Percentiles rank a stretch among this genome's conserved stretches.
Evolutionary conservation across 495 filamentous ascomycete species (phyloP).

Genomic region (Tuber aestivum): DNA sequence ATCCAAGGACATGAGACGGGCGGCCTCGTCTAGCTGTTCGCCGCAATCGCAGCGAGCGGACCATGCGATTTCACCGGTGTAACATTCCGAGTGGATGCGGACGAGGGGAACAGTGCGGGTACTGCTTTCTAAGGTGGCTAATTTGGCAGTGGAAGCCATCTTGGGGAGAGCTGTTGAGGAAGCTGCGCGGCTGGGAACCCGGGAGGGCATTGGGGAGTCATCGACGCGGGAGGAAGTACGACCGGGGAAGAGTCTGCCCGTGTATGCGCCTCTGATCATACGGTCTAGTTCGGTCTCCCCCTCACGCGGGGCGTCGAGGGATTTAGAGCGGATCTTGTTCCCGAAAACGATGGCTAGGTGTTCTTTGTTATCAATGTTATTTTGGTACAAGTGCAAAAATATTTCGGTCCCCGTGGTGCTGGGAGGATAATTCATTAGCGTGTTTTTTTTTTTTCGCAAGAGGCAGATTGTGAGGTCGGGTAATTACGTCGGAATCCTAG

Average conservation of each 20-base stretch:
- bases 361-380: conserved; percentile 88
- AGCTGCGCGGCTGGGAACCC: conserved; percentile 15
- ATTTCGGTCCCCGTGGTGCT: conserved; percentile 80
- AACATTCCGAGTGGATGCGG: conserved; percentile 95
- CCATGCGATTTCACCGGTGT: conserved; percentile 98
- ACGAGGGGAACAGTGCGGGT: conserved; percentile 59
- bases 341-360: conserved; percentile 98
- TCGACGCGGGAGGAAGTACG: conserved; percentile 52
- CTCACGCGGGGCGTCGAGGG: conserved; percentile 68
- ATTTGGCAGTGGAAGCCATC: conserved; percentile 1
- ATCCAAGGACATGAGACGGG: conserved; percentile 82
- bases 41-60: conserved; percentile 96
- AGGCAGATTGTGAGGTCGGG: neutral
- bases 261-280: conserved; percentile 90
- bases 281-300: conserved; percentile 95
- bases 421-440: neutral
- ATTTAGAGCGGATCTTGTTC: conserved; percentile 68
- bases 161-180: conserved; percentile 7
- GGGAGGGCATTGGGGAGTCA: conserved; percentile 29
- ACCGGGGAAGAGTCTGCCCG: conserved; percentile 79
- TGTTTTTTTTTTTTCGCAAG: conserved; percentile 3
- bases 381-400: conserved; percentile 93
- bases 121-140: conserved; percentile 16
- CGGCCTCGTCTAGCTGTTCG: conserved; percentile 95
- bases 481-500: conserved; percentile 65